Evolutionary conservation across 148 eudicot genomes (phyloP).

Genomic region (Rhododendron griersonianum): DNA sequence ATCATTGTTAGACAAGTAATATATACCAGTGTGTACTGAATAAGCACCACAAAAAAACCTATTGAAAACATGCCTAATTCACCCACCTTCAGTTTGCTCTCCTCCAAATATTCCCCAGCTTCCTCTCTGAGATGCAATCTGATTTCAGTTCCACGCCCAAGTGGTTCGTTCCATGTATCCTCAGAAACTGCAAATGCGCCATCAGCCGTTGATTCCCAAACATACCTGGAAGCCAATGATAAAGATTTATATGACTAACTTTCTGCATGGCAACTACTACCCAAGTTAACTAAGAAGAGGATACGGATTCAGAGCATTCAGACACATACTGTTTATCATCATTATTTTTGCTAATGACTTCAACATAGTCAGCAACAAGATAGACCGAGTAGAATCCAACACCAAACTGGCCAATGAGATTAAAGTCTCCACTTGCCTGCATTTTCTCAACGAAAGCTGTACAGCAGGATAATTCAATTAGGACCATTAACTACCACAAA

Average conservation of each 20-base stretch:
- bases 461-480: slow-evolving; percentile 2
- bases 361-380: slow-evolving; percentile 97
- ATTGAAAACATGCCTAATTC: neutral
- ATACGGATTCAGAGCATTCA: neutral
- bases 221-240: slow-evolving; percentile 53
- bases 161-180: slow-evolving; percentile 93
- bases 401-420: slow-evolving; percentile 96
- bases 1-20: neutral
- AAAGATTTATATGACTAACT: neutral
- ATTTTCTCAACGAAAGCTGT: slow-evolving; percentile 98
- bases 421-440: slow-evolving; percentile 97
- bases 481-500: neutral
- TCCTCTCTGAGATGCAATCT: slow-evolving; percentile 95
- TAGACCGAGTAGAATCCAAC: slow-evolving; percentile 98
- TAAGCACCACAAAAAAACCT: neutral
- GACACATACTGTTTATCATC: slow-evolving; percentile 86
- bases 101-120: slow-evolving; percentile 92
- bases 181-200: slow-evolving; percentile 96
- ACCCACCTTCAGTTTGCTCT: slow-evolving; percentile 76
- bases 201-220: slow-evolving; percentile 99
- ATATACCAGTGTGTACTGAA: neutral
- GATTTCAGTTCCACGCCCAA: slow-evolving; percentile 98
- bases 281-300: neutral
- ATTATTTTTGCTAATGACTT: slow-evolving; percentile 94
- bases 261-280: neutral